Base-by-base conservation (phyloP, 495 filamentous ascomycete species). In the Sordaria brevicollis region DNA sequence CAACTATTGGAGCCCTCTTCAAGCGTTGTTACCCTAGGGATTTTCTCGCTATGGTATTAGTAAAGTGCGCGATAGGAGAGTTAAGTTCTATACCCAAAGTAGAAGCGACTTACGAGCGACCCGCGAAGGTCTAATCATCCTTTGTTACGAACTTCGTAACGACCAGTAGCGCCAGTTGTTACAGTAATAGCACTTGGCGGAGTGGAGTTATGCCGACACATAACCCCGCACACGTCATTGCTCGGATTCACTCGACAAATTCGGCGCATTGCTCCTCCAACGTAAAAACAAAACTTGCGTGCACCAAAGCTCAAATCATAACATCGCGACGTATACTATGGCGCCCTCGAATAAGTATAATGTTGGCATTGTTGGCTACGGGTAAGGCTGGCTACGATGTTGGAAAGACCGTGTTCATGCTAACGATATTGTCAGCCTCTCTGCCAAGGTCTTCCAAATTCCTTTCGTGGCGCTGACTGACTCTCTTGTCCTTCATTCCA, bases 391-490 rank as follows among this genome's bases (percentile, higher is more conserved):
- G 8, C 11, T 57, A 5, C 49, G 31, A 29, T 21, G n/a, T 62
- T 19, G 19, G 17, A 3, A 66, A n/a, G 11, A 21, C 43, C 21
- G 5, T 57, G 25, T 57, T 13, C 21, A 21, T 72, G n/a, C 65
- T 71, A 72, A 71, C 71, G 3, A 66, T 74, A 39, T 73, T 25
- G 5, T 35, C 66, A 86, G 93, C 76, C 82, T 94, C 80, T 94
- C 93, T 54, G 92, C 93, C 73, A 94, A 94, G 75, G 80, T 90
- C 80, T 96, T 96, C 83, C 93, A 96, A 81, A 94, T 97, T 79
- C 93, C 93, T 69, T 91, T 95, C 80, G 89, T 97, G 76, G 79
- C 81, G 41, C 82, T 84, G 31, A 86, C 89, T 1, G 83, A 90
- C 31, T 81, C 86, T 37, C 83, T 95, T 72, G 87, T 85, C 17